Conservation (phyloP, 2,329 filamentous ascomycete genomes). For the Colletotrichum agaves region DNA sequence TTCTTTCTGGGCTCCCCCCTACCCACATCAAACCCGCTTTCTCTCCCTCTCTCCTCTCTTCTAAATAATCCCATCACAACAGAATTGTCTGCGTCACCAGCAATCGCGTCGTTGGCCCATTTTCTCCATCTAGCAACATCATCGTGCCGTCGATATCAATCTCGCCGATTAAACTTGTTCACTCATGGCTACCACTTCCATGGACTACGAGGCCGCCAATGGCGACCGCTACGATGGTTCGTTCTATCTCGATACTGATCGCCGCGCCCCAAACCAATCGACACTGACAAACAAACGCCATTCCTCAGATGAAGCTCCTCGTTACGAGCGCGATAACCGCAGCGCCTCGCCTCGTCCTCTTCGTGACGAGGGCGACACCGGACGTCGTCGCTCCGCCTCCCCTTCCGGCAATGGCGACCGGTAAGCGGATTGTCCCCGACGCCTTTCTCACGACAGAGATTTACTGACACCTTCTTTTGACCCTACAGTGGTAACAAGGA, state of each 20-base stretch:
- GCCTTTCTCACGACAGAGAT: background rate
- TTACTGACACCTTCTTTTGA: constrained; percentile 27
- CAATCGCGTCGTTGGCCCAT: constrained; percentile 30
- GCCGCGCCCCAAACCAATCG: constrained; percentile 20
- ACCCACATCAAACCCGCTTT: constrained; percentile 22
- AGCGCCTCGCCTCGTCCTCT: constrained; percentile 71
- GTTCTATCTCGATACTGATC: constrained; percentile 40
- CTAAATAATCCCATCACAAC: constrained; percentile 30
- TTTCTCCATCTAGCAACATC: background rate
- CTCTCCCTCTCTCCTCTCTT: constrained; percentile 13
- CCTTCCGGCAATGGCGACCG: constrained; percentile 65
- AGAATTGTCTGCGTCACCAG: constrained; percentile 36
- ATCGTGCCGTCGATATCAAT: background rate
- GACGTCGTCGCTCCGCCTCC: constrained; percentile 71
- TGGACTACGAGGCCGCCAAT: constrained; percentile 77
- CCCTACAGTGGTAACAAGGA: constrained; percentile 60
- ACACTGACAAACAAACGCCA: constrained; percentile 14
- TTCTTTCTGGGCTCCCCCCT: background rate
- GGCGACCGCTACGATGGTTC: constrained; percentile 75
- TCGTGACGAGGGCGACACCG: constrained; percentile 70
- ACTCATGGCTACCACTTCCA: constrained; percentile 71
- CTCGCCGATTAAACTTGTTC: constrained; percentile 22
- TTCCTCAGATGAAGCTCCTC: constrained; percentile 70
- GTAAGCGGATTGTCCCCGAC: constrained; percentile 47
- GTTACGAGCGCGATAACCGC: constrained; percentile 74